phyloP scores from a whole-genome alignment of 1,284 basidiomycete genomes.

The Taiwanofungus camphoratus region DNA sequence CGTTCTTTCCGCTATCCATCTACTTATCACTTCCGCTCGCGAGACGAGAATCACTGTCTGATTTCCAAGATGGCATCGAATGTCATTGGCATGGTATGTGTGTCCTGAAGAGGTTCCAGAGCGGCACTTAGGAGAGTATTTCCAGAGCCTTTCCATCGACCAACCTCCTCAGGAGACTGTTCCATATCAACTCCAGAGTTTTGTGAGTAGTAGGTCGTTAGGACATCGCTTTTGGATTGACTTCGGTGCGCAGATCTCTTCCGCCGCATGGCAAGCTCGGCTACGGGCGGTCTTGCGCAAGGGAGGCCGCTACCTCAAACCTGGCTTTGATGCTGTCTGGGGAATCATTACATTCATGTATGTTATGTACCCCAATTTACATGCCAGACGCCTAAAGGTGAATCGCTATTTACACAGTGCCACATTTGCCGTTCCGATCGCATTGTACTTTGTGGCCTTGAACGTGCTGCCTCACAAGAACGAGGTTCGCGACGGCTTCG shows the following conservation, averaged over 20 bases:
- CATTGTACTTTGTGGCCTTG: conserved; percentile 33
- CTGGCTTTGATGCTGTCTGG: conserved; percentile 42
- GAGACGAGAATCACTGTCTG: conserved; percentile 5
- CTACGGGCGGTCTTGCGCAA: conserved; percentile 34
- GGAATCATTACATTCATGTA: conserved; percentile 36
- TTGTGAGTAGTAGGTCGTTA: conserved; percentile 21
- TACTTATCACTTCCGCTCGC: conserved; percentile 8
- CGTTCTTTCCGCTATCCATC: too few relatives aligned
- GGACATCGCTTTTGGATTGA: background rate
- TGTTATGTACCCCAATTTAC: conserved; percentile 13
- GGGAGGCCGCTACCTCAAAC: conserved; percentile 39
- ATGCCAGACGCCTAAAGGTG: background rate
- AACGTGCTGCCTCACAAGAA: conserved; percentile 22
- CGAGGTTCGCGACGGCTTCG: conserved; percentile 10
- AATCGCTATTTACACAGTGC: conserved; percentile 24
- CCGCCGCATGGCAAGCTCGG: conserved; percentile 41
- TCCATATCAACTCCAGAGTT: conserved; percentile 26
- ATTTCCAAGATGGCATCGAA: background rate
- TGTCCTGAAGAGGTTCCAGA: background rate
- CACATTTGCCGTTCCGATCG: conserved; percentile 37
- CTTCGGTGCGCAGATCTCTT: conserved; percentile 31
- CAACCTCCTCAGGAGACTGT: conserved; percentile 21
- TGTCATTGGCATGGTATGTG: conserved; percentile 5
- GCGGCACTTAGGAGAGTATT: background rate
- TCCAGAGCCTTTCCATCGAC: conserved; percentile 22